Evolutionary conservation across 2,329 filamentous ascomycete genomes (phyloP), one percentile per base, ranked within the genome.

Genomic region (Penicillium sp.): DNA sequence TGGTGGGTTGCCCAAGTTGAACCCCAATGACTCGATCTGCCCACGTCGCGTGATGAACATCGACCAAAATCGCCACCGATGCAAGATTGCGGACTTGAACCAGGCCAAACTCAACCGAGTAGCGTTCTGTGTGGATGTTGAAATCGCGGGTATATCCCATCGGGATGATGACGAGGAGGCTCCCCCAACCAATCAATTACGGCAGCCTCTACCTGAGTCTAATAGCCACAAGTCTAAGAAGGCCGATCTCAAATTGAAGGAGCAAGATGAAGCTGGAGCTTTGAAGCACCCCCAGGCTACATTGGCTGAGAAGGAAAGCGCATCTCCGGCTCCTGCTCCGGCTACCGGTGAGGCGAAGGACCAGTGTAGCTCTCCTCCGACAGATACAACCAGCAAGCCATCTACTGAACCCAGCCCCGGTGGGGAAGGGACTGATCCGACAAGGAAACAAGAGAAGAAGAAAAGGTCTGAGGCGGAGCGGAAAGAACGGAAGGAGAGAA

Each of bases 71-170:
- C 81, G 93, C 37, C 83, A 91, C 63, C 77, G 93, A 56, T 95
- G 88, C 66, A 77, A 81, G 22, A 81, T 97, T 28, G 74, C 80
- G 4, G 90, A 95, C 57, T 75, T 98, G 41, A 83, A 89, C 57
- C 81, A 84, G 61, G 80, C 81, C 43, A 95, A 93, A 66, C 70
- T 98, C 52, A 81, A 88, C 47, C 82, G 89, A 46, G 93, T 98
- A 0, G 87, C 91, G 0, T 98, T 98, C 64, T 95, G 88, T 60
- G 93, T 98, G 3, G 93, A 98, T 63, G 90, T 98, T 4, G 93
- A 98, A 68, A 95, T 98, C 63, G 91, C 91, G 3, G 88, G 89
- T 0, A 83, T 88, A 63, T 88, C 90, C 22, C 83, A 81, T 59
- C 93, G 94, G 59, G 87, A 93, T 3, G 75, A 75, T 15, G 68